A percentile compares a stretch with the other conserved stretches of the same genome.
These are phyloP conservation scores for Solanum corneliomulleri DNA, from an alignment of 257 asterid species.

Conservation along the genomic window DNA sequence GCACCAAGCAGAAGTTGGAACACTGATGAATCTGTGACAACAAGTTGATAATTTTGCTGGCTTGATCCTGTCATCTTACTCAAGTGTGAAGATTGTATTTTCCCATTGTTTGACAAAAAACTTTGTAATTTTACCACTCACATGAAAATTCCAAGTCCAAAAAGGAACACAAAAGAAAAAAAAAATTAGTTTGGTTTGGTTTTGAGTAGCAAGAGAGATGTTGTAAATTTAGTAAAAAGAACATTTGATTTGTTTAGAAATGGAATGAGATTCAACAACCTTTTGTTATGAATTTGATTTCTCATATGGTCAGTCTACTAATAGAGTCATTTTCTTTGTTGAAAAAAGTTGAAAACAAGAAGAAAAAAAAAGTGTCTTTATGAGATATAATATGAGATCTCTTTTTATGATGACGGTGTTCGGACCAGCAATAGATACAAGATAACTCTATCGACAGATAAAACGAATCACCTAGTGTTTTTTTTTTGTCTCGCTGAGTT, in stretches of 20 bases:
- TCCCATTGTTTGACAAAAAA: background rate
- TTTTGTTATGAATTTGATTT: background rate
- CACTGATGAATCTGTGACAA: slow-evolving; percentile 7
- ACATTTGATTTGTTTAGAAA: background rate
- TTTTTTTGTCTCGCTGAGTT: background rate
- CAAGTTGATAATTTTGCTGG: slow-evolving; percentile 7
- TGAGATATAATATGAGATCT: background rate
- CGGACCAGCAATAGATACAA: rapidly evolving
- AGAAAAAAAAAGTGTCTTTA: background rate
- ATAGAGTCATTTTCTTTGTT: background rate
- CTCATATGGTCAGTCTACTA: background rate
- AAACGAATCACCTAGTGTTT: background rate
- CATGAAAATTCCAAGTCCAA: background rate
- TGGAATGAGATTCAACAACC: background rate
- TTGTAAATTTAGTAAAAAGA: background rate
- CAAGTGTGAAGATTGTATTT: background rate
- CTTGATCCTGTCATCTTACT: background rate
- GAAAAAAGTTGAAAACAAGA: background rate
- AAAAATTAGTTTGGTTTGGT: background rate
- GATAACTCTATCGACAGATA: background rate
- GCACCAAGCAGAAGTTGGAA: slow-evolving; percentile 33
- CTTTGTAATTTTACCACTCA: background rate
- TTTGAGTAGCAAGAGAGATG: background rate
- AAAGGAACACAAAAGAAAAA: background rate
- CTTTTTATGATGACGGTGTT: background rate